A percentile compares a stretch with the other conserved stretches of the same genome.
Evolutionary conservation across 129 eudicot genomes (phyloP).

Genomic region (Kitagawia praeruptora): DNA sequence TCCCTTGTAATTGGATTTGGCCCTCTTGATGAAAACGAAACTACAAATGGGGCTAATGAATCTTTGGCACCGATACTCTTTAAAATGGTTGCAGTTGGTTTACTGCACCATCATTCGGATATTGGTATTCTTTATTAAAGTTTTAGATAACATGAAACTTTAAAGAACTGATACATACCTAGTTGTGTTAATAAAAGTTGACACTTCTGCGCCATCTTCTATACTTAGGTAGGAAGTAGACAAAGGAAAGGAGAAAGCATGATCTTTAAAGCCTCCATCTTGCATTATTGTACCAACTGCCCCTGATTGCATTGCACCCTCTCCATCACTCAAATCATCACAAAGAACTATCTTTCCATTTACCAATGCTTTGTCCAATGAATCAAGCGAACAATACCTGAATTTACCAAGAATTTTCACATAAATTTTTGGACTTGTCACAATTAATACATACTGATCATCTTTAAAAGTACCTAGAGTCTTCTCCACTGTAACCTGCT

Average conservation of each 20-base stretch:
- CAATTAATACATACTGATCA: not conserved
- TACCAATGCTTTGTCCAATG: conserved; percentile 39
- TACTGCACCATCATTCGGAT: not conserved
- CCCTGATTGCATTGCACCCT: conserved; percentile 15
- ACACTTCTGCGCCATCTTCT: conserved; percentile 14
- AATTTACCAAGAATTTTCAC: not conserved
- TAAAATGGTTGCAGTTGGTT: conserved; percentile 19
- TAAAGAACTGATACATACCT: conserved; percentile 6
- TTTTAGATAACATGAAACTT: not conserved
- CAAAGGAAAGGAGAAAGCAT: conserved; percentile 21
- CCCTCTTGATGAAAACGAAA: conserved; percentile 29
- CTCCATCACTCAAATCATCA: conserved; percentile 14
- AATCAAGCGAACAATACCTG: conserved; percentile 29
- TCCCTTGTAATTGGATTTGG: conserved; percentile 25
- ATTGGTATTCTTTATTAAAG: not conserved
- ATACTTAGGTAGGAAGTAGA: conserved; percentile 21
- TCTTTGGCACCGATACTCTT: conserved; percentile 15
- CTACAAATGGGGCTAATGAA: conserved; percentile 24
- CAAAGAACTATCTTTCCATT: conserved; percentile 42
- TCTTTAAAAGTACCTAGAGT: conserved; percentile 21
- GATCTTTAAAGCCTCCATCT: conserved; percentile 16
- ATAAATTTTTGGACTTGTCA: not conserved
- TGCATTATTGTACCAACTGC: conserved; percentile 40
- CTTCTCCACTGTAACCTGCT: conserved; percentile 23
- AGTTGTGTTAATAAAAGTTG: conserved; percentile 12